phyloP scores from a whole-genome alignment of 2,329 filamentous ascomycete species.

The Knoxdaviesia proteae region DNA sequence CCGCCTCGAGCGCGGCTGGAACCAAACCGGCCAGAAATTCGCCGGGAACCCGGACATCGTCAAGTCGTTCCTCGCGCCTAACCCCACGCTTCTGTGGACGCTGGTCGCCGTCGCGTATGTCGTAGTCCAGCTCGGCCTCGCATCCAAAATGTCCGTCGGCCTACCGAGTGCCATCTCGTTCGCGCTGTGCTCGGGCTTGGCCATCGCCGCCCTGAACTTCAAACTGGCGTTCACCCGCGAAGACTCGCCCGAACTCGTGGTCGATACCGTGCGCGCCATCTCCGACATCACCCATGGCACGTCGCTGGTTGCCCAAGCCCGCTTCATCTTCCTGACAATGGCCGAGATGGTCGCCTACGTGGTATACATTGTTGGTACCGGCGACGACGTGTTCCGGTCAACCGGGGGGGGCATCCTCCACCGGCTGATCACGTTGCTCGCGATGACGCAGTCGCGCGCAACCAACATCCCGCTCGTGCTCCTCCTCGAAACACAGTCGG shows the following conservation, averaged over 20 bases:
- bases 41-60: slow-evolving; percentile 79
- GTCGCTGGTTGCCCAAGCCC: slow-evolving; percentile 25
- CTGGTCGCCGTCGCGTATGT: slow-evolving; percentile 51
- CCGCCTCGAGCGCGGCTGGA: slow-evolving; percentile 62
- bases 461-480: slow-evolving; percentile 75
- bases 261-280: slow-evolving; percentile 20
- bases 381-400: too few relatives aligned
- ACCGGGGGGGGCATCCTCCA: slow-evolving; percentile 22
- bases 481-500: slow-evolving; percentile 42
- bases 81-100: slow-evolving; percentile 51
- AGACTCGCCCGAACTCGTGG: slow-evolving; percentile 68
- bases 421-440: slow-evolving; percentile 53
- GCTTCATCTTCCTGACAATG: slow-evolving; percentile 28
- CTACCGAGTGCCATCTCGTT: slow-evolving; percentile 19
- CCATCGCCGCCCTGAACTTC: slow-evolving; percentile 46
- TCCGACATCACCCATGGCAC: slow-evolving; percentile 19
- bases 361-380: slow-evolving; percentile 10
- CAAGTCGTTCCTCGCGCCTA: slow-evolving; percentile 42
- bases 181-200: slow-evolving; percentile 18
- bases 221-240: slow-evolving; percentile 76
- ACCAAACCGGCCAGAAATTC: slow-evolving; percentile 93
- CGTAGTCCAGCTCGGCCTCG: slow-evolving; percentile 27
- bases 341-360: slow-evolving; percentile 16
- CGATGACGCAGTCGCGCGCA: slow-evolving; percentile 69
- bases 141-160: slow-evolving; percentile 13